Conservation (phyloP, 805 yeast species). For the Wickerhamomyces canadensis region DNA sequence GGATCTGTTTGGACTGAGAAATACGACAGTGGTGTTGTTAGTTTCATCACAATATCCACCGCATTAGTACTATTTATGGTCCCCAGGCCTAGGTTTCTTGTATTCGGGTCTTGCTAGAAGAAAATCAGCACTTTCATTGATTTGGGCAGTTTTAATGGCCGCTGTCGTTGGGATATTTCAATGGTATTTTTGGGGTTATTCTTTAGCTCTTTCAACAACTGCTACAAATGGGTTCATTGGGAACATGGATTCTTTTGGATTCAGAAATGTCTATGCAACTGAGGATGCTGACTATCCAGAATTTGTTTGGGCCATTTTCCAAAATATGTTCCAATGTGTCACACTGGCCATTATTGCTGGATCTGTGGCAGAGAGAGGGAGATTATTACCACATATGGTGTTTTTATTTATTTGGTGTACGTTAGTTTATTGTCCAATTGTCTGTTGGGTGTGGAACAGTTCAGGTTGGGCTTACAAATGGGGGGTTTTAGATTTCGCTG, state of each 20-base stretch:
- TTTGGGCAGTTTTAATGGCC: conserved; percentile 74
- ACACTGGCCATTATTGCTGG: conserved; percentile 90
- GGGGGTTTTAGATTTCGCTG: conserved; percentile 95
- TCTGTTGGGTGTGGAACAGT: conserved; percentile 91
- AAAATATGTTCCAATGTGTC: conserved; percentile 88
- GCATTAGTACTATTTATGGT: conserved; percentile 85
- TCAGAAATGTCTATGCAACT: conserved; percentile 57
- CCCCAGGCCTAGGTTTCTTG: conserved; percentile 85
- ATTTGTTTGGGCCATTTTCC: conserved; percentile 78
- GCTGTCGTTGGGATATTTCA: conserved; percentile 73
- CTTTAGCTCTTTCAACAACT: conserved; percentile 76
- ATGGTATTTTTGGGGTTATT: conserved; percentile 99
- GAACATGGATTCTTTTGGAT: conserved; percentile 75
- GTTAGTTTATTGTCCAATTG: conserved; percentile 88
- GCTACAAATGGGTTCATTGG: conserved; percentile 87
- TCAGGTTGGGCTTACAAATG: conserved; percentile 92
- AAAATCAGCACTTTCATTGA: conserved; percentile 82
- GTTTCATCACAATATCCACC: conserved; percentile 53
- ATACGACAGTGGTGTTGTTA: conserved; percentile 42
- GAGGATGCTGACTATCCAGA: conserved; percentile 60
- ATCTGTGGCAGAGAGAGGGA: conserved; percentile 89
- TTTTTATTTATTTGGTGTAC: conserved; percentile 88
- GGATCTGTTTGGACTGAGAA: conserved; percentile 25
- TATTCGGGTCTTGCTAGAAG: conserved; percentile 90
- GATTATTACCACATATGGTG: conserved; percentile 78